Percentiles rank a stretch among this genome's conserved stretches.
Conservation (phyloP, 2,329 filamentous ascomycete genomes). For the Akanthomyces dipterigenus region DNA sequence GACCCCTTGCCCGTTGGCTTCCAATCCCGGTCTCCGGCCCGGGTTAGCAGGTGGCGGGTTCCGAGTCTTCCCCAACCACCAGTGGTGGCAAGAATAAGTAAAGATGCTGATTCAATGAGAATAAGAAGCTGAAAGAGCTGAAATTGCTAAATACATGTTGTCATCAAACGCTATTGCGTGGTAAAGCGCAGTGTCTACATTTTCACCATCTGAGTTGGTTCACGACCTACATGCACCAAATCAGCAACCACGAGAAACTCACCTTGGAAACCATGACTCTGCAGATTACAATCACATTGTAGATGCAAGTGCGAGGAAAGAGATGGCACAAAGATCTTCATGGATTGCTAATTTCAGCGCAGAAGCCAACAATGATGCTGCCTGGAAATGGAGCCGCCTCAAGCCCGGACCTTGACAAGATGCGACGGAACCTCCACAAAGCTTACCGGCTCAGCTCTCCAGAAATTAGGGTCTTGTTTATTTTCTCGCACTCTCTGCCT, state of each 20-base stretch:
- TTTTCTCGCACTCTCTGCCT: neutral
- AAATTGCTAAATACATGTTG: too few species aligned
- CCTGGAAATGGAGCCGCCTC: neutral
- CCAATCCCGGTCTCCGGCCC: neutral
- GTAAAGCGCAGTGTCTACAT: neutral
- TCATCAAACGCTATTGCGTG: too few species aligned
- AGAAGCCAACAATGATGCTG: neutral
- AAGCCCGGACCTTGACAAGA: neutral
- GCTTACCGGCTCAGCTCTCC: neutral
- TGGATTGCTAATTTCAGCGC: neutral
- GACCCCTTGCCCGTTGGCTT: neutral
- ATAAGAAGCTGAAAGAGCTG: neutral
- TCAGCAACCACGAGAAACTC: neutral
- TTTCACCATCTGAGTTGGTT: neutral
- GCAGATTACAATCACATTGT: neutral
- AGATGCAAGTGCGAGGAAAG: too few species aligned
- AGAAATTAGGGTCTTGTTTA: neutral
- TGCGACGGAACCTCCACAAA: neutral
- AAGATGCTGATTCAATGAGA: neutral
- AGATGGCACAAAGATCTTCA: neutral
- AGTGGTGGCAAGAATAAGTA: neutral
- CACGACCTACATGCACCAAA: neutral
- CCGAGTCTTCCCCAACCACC: neutral
- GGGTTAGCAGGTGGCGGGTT: neutral
- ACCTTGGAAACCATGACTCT: neutral